Evolutionary conservation across 2,329 filamentous ascomycete species (phyloP).

Genomic region (Penicillium nordicum): DNA sequence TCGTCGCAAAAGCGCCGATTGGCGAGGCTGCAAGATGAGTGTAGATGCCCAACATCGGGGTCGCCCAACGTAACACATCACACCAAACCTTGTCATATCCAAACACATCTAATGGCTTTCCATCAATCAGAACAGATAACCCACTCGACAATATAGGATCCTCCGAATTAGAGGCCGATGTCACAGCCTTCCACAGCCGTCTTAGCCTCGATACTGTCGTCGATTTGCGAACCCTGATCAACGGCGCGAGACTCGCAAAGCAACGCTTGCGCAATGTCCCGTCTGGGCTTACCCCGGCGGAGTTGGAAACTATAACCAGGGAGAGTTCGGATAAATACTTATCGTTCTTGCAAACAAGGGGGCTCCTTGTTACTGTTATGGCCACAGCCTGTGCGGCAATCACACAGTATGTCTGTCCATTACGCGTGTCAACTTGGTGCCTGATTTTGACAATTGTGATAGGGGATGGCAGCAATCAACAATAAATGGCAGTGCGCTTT

Average conservation of each 20-base stretch:
- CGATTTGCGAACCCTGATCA: background rate
- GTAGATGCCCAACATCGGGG: background rate
- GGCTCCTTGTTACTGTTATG: conserved; percentile 16
- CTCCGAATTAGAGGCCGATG: background rate
- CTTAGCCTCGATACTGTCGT: background rate
- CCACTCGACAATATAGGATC: background rate
- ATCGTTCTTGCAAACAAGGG: background rate
- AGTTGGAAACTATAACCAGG: background rate
- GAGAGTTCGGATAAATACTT: background rate
- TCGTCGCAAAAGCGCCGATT: background rate
- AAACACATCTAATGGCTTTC: background rate
- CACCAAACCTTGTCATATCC: background rate
- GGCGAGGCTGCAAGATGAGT: background rate
- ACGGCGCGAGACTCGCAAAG: background rate
- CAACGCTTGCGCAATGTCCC: background rate
- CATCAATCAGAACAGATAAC: background rate
- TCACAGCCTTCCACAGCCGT: background rate
- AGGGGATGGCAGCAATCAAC: conserved; percentile 27
- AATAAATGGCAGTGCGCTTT: conserved; percentile 17
- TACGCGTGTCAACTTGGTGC: background rate
- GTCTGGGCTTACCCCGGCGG: background rate
- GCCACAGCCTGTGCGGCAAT: conserved; percentile 25
- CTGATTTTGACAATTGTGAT: background rate
- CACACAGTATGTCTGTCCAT: conserved; percentile 21
- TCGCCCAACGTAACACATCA: background rate